phyloP scores from a whole-genome alignment of 2,329 filamentous ascomycete genomes.

The Annulohypoxylon truncatum region DNA sequence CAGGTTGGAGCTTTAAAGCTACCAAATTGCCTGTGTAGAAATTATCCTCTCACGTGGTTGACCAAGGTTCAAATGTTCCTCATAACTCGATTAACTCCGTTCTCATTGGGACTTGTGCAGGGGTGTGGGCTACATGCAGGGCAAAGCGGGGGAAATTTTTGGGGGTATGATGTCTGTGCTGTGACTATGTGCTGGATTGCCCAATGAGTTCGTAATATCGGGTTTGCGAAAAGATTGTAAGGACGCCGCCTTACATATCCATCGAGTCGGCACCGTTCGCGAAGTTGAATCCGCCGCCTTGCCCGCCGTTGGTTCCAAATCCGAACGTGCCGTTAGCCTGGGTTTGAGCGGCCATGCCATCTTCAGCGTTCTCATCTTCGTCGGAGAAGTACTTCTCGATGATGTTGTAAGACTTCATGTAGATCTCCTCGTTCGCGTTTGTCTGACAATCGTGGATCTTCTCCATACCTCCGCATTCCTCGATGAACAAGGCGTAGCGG shows the following conservation, averaged over 20 bases:
- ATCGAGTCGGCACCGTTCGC: constrained; percentile 75
- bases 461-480: constrained; percentile 99
- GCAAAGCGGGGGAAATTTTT: constrained; percentile 43
- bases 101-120: constrained; percentile 47
- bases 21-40: constrained; percentile 63
- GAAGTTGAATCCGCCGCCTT: constrained; percentile 87
- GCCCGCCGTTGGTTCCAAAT: constrained; percentile 76
- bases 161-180: constrained; percentile 43
- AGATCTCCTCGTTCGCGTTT: constrained; percentile 99
- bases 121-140: constrained; percentile 50
- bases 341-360: constrained; percentile 76
- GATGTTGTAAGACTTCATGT: constrained; percentile 99
- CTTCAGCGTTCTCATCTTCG: constrained; percentile 93
- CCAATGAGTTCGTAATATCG: constrained; percentile 38
- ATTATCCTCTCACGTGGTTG: constrained; percentile 45
- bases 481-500: constrained; percentile 96
- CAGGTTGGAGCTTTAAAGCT: constrained; percentile 75
- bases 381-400: constrained; percentile 99
- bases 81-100: constrained; percentile 50
- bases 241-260: constrained; percentile 66
- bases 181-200: constrained; percentile 42
- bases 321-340: constrained; percentile 82
- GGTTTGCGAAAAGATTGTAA: constrained; percentile 30
- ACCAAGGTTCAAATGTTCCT: constrained; percentile 50
- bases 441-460: constrained; percentile 99